Conservation (phyloP, 345 rosid species). For the Boechera retrofracta region DNA sequence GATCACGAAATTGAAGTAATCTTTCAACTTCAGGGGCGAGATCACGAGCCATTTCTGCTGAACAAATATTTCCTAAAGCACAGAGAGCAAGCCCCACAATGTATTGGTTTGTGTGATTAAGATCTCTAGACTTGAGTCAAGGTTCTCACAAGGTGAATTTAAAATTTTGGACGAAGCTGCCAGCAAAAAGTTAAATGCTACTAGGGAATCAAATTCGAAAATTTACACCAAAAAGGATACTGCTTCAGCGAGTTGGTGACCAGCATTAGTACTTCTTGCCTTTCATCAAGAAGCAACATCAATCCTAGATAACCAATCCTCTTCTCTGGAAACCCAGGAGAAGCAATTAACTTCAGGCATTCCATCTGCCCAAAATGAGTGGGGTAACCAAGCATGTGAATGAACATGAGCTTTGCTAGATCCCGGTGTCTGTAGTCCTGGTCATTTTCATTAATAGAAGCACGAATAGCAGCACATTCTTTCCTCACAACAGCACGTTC, state of each 20-base stretch:
- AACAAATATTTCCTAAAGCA: conserved; percentile 96
- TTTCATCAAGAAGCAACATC: conserved; percentile 98
- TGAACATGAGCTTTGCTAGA: conserved; percentile 98
- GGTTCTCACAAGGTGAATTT: conserved; percentile 47
- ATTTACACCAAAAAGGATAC: conserved; percentile 64
- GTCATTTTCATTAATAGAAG: conserved; percentile 87
- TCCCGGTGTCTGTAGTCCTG: conserved; percentile 87
- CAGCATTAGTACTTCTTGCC: conserved; percentile 97
- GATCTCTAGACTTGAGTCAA: conserved; percentile 76
- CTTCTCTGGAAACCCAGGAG: conserved; percentile 97
- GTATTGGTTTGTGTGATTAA: conserved; percentile 90
- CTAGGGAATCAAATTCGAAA: conserved; percentile 22
- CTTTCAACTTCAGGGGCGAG: conserved; percentile 98
- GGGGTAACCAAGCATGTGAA: conserved; percentile 99
- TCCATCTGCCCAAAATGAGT: conserved; percentile 99
- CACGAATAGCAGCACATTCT: conserved; percentile 95
- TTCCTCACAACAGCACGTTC: conserved; percentile 96
- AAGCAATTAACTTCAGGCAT: conserved; percentile 89
- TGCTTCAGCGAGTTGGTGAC: conserved; percentile 97
- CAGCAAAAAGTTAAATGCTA: conserved; percentile 3
- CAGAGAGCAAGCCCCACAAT: conserved; percentile 99
- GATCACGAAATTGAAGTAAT: conserved; percentile 93
- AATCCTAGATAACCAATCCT: conserved; percentile 95
- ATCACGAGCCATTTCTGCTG: conserved; percentile 99
- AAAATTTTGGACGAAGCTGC: not conserved